These are phyloP conservation scores for Massarina eburnea DNA, from an alignment of 2,329 filamentous ascomycete genomes.

Conservation along the genomic window DNA sequence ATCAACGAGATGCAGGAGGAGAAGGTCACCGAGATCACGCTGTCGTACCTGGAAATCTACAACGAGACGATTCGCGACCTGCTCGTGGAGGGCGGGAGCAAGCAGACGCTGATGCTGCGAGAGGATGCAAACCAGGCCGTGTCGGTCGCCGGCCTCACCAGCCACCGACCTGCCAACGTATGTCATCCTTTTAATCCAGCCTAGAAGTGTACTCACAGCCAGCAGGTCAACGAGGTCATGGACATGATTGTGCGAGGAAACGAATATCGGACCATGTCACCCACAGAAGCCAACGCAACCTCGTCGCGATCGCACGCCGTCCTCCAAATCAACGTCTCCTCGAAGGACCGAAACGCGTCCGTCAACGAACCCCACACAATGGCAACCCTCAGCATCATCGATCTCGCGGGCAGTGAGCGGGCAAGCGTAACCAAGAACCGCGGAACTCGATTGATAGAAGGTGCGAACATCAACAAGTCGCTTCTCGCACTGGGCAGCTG, in stretches of 20 bases:
- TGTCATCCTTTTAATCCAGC: conserved; percentile 9
- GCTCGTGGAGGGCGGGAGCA: conserved; percentile 80
- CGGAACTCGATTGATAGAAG: conserved; percentile 86
- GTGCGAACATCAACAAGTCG: conserved; percentile 99
- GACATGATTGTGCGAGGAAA: conserved; percentile 98
- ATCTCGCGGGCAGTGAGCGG: conserved; percentile 92
- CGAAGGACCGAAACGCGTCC: conserved; percentile 89
- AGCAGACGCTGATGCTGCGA: conserved; percentile 83
- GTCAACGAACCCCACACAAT: conserved; percentile 96
- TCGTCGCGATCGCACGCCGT: conserved; percentile 97
- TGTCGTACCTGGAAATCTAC: conserved; percentile 98
- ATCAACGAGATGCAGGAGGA: conserved; percentile 84
- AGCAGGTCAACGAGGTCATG: conserved; percentile 80
- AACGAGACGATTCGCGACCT: conserved; percentile 98
- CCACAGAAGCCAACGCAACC: conserved; percentile 94
- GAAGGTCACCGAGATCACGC: conserved; percentile 84
- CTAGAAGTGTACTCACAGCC: conserved; percentile 20
- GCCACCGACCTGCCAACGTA: conserved; percentile 86
- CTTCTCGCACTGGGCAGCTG: conserved; percentile 91
- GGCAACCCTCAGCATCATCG: conserved; percentile 97
- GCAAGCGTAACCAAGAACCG: conserved; percentile 96
- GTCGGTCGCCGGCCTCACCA: conserved; percentile 86
- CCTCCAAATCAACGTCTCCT: conserved; percentile 92
- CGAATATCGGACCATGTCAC: conserved; percentile 91
- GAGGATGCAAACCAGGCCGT: conserved; percentile 94